phyloP scores from a whole-genome alignment of 2,329 filamentous ascomycete species.

The Gremmenia infestans region DNA sequence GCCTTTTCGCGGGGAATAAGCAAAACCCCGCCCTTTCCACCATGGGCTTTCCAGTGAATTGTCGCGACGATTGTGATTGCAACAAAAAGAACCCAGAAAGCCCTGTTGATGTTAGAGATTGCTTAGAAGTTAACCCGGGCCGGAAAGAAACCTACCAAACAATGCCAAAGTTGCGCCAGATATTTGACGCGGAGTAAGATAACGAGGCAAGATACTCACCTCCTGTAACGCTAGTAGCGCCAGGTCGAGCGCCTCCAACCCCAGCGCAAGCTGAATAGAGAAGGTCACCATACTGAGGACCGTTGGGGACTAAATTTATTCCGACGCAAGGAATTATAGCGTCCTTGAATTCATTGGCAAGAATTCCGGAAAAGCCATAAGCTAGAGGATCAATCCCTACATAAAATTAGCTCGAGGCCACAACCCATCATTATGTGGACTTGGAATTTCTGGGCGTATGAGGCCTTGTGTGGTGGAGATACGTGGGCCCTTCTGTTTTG shows the following conservation, averaged over 20 bases:
- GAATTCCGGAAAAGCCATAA: conserved; percentile 63
- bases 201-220: conserved; percentile 53
- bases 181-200: conserved; percentile 45
- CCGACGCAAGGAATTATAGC: conserved; percentile 48
- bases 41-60: conserved; percentile 48
- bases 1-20: conserved; percentile 58
- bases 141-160: conserved; percentile 36
- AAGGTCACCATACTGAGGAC: conserved; percentile 41
- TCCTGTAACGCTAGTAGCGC: conserved; percentile 47
- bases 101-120: conserved; percentile 22
- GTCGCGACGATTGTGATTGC: conserved; percentile 54
- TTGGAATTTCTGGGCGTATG: neutral
- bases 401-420: conserved; percentile 41
- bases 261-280: conserved; percentile 50
- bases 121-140: neutral
- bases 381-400: conserved; percentile 63
- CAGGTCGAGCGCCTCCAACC: conserved; percentile 48
- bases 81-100: conserved; percentile 57
- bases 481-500: neutral
- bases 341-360: conserved; percentile 66
- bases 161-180: conserved; percentile 60
- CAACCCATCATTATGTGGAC: neutral
- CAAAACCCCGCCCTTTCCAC: conserved; percentile 48
- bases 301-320: conserved; percentile 46
- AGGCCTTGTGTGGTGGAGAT: neutral